Conservation (phyloP, 108 stramenopile species). For the Pseudonitzschia delicatissima region DNA sequence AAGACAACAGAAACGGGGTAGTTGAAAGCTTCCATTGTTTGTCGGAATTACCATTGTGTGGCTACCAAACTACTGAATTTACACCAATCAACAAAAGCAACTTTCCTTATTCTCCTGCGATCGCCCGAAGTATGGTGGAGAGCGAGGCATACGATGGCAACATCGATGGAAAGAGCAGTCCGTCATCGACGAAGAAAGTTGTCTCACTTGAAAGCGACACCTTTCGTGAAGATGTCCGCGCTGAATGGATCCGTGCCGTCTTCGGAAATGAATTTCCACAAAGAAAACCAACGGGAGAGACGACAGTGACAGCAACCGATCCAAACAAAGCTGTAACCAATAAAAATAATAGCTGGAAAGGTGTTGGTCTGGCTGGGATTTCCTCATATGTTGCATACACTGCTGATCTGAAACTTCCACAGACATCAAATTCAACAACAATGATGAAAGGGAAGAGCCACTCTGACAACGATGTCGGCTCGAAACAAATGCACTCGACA, state of each 20-base stretch:
- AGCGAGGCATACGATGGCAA: background rate
- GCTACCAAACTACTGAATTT: background rate
- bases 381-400: conserved; percentile 37
- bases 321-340: background rate
- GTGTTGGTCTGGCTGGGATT: conserved; percentile 47
- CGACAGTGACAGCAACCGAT: background rate
- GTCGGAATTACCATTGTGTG: background rate
- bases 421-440: background rate
- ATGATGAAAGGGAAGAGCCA: background rate
- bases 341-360: conserved; percentile 27
- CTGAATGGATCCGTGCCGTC: conserved; percentile 77
- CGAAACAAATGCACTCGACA: background rate
- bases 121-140: background rate
- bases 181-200: background rate
- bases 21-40: background rate
- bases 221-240: conserved; percentile 12
- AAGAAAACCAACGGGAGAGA: background rate
- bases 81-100: background rate
- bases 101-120: background rate
- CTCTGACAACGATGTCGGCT: background rate
- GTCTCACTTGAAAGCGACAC: background rate
- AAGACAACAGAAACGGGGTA: background rate
- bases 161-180: background rate
- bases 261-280: conserved; percentile 65
- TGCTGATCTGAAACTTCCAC: conserved; percentile 22